Base-by-base conservation (phyloP, 345 rosid genomes). In the Ceriops decandra region DNA sequence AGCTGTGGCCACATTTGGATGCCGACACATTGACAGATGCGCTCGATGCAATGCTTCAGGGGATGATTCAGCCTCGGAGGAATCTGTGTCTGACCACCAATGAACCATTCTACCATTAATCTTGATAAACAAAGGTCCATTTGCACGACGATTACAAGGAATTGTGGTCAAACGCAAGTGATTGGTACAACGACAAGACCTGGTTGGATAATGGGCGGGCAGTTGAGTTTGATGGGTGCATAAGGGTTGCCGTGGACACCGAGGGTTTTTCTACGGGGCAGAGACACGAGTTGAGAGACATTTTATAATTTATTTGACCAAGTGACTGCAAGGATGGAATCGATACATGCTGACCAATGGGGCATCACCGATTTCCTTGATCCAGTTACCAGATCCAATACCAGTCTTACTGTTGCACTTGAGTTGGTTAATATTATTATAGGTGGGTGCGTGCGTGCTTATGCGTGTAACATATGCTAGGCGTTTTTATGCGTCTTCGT, bases 191-290 rank as follows among this genome's bases (percentile, higher is more conserved):
- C 31, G 97, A 88, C 77, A 90, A 95, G 1, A 79, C 56, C 70
- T 62, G 69, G 22, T 80, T 95, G 72, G 90, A 88, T 64, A 74
- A 82, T 63, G 95, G 90, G 56, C 82, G 72, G 47, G 84, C 86
- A 0, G 98, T 90, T 24, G 91, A 90, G 68, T 95, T 95, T 69
- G 98, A 91, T 70, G 96, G 98, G 20, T 90, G 87, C 78, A 95
- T 90, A 96, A 85, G 98, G 80, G 99, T 86, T 57, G 96, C 93
- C n/a, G 96, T 90, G 67, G 99, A 95, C 69, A 95, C 99, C 0
- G 99, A 91, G 79, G 91, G 91, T 0, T 91, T 49, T 80, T 91
- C 73, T 82, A 82, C 68, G 75, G 95, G 62, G 96, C 86, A 6
- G 88, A 91, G 79, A 85, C 87, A 0, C 81, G 86, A 0, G 88